These are phyloP conservation scores for Suillus subaureus DNA, from an alignment of 768 basidiomycete species.

Conservation along the genomic window DNA sequence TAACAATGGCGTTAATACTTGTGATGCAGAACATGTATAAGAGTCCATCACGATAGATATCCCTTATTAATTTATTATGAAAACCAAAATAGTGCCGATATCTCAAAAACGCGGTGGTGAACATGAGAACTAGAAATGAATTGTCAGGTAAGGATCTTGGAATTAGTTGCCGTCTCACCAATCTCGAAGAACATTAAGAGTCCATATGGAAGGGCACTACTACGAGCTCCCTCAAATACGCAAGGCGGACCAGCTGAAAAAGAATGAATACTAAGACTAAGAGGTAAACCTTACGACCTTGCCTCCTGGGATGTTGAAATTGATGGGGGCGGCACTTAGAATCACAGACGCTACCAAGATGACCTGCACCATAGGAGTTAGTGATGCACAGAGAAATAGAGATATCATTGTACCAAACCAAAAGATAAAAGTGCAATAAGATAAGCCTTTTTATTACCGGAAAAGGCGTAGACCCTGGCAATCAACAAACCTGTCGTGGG, in stretches of 20 bases:
- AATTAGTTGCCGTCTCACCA: not conserved
- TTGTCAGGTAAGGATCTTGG: not conserved
- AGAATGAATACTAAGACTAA: not conserved
- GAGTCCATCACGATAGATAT: slow-evolving; percentile 3
- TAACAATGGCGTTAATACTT: not conserved
- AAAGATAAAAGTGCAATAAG: not conserved
- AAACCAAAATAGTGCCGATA: not conserved
- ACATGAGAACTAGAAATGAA: slow-evolving; percentile 3
- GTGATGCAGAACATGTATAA: not conserved
- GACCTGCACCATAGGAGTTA: not conserved
- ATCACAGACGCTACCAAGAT: not conserved
- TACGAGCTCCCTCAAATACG: not conserved
- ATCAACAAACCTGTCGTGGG: not conserved
- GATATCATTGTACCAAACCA: not conserved
- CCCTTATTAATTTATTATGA: not conserved
- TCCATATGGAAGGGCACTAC: slow-evolving; percentile 2
- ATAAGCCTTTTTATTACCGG: not conserved
- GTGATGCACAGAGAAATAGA: not conserved
- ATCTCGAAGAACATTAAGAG: slow-evolving; percentile 8
- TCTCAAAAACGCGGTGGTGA: not conserved
- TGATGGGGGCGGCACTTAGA: not conserved
- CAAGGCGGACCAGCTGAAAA: not conserved
- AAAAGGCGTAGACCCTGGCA: not conserved
- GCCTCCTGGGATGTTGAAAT: not conserved
- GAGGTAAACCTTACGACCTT: not conserved